These are phyloP conservation scores for Boletus edulis DNA, from an alignment of 768 basidiomycete species.

Conservation along the genomic window DNA sequence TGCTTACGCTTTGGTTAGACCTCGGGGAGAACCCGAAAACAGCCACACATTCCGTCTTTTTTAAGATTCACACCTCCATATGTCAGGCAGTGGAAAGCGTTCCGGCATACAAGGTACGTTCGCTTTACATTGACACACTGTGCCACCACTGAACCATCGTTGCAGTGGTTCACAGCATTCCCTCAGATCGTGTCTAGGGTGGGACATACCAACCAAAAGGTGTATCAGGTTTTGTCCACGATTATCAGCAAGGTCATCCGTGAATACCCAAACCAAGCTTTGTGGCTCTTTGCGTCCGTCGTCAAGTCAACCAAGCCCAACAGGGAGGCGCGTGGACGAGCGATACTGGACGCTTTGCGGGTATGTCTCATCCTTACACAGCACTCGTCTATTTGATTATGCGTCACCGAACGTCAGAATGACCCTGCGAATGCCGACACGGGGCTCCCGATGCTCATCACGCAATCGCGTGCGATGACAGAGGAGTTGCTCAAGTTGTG, in stretches of 20 bases:
- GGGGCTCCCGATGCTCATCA: conserved; percentile 49
- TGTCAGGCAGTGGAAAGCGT: conserved; percentile 53
- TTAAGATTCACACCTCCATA: conserved; percentile 57
- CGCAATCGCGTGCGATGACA: conserved; percentile 58
- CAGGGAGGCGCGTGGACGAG: conserved; percentile 57
- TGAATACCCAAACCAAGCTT: conserved; percentile 83
- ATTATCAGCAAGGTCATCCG: conserved; percentile 75
- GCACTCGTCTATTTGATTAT: neutral
- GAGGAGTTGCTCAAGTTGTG: conserved; percentile 68
- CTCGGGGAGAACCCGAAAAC: conserved; percentile 55
- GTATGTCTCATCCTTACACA: conserved; percentile 35
- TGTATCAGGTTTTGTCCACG: conserved; percentile 55
- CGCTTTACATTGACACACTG: neutral
- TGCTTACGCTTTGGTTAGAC: conserved; percentile 94
- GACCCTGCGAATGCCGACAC: conserved; percentile 42
- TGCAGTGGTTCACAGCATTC: conserved; percentile 92
- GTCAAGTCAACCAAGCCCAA: conserved; percentile 74
- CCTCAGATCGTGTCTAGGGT: conserved; percentile 97
- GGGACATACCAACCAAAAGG: conserved; percentile 63
- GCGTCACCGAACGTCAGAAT: conserved; percentile 33
- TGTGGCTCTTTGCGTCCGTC: conserved; percentile 91
- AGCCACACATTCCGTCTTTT: conserved; percentile 39
- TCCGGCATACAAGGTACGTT: conserved; percentile 75
- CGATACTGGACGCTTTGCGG: conserved; percentile 55
- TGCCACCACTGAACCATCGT: conserved; percentile 6